Base-by-base conservation (phyloP, 768 basidiomycete species). In the Psilocybe cubensis region DNA sequence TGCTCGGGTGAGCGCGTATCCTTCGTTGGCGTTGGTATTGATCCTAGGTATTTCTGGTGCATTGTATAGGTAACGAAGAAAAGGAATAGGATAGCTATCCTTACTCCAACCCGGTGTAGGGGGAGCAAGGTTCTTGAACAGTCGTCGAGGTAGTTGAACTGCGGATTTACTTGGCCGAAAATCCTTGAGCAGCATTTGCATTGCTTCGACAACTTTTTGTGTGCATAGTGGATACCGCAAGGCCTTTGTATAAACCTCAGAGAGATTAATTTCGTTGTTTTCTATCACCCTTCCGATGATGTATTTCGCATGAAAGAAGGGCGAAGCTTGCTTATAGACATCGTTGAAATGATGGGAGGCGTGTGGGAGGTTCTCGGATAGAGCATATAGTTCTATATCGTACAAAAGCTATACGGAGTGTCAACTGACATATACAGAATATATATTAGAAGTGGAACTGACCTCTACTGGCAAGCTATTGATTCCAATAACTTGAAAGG, bases 1-100 rank as follows among this genome's bases (percentile, higher is more conserved):
- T 1, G 95, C 93, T 61, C 83, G 86, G 14, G 85, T 86, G 38
- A 97, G 83, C 0, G 89, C 87, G 66, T 95, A 97, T 1, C 95
- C 96, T 2, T 83, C 78, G 69, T 91, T 79, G 7, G 90, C 83
- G 69, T 96, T 84, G 11, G 80, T 66, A 27, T 86, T 74, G 1
- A 85, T 81, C 1, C 64, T 54, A 20, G 79, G 63, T 17, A 80
- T 67, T 7, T 66, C 71, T 5, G 81, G 73, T 8, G 67, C 68
- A 21, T 67, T 57, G 63, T 81, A 86, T 17, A 92, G 74, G 63
- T 82, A 82, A 40, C 75, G 80, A 3, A 93, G 79, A 51, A 89
- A 82, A 0, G 88, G 87, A 4, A 92, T 64, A 0, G 88, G 89
- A 2, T 81, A 69, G 59, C 88, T 84, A 20, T 70, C 62, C 3